Evolutionary conservation across 306 rosid species (phyloP).

Genomic region (Vigna unguiculata): DNA sequence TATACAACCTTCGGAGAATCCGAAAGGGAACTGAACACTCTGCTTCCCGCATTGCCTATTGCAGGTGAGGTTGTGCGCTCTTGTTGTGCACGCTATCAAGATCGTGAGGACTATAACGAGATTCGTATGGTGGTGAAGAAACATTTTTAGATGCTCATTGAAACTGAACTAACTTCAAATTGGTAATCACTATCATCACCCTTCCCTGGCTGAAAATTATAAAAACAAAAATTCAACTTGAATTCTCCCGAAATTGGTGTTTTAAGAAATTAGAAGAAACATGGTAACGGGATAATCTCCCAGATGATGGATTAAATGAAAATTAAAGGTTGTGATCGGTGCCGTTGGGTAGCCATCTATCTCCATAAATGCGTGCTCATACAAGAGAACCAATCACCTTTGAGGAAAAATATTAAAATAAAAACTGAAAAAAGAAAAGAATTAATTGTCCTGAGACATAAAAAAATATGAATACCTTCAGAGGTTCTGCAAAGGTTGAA

Average conservation of each 20-base stretch:
- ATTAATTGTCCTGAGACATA: conserved; percentile 34
- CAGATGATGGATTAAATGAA: conserved; percentile 50
- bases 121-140: conserved; percentile 30
- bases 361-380: conserved; percentile 67
- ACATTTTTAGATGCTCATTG: conserved; percentile 49
- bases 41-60: conserved; percentile 39
- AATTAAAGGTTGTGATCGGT: conserved; percentile 53
- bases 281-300: not conserved
- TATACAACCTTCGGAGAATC: conserved; percentile 55
- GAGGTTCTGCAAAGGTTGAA: conserved; percentile 45
- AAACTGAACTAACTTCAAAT: conserved; percentile 32
- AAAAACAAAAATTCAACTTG: conserved; percentile 16
- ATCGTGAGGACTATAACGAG: conserved; percentile 42
- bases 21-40: conserved; percentile 69
- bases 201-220: conserved; percentile 36
- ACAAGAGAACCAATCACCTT: conserved; percentile 22
- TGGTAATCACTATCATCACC: conserved; percentile 48
- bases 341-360: conserved; percentile 73
- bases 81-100: conserved; percentile 40
- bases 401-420: not conserved
- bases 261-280: conserved; percentile 20
- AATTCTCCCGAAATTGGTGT: not conserved
- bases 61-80: conserved; percentile 49
- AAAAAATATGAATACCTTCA: conserved; percentile 51
- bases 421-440: not conserved